Evolutionary conservation across 805 yeast genomes (phyloP).

Genomic region (Metschnikowia noctiluminum): DNA sequence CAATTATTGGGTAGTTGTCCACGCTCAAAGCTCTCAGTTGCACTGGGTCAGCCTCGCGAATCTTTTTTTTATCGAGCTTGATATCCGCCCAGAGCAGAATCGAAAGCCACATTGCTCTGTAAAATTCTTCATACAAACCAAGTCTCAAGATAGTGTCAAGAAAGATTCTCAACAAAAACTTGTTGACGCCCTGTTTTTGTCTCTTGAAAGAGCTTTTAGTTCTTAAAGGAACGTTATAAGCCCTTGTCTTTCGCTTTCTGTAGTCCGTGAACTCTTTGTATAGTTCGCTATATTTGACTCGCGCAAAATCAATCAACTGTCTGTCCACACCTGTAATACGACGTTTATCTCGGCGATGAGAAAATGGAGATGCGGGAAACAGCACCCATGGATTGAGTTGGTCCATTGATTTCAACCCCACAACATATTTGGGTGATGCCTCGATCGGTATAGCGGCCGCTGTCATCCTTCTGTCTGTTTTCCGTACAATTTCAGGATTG

Average conservation of each 20-base stretch:
- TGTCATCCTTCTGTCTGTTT: slow-evolving; percentile 9
- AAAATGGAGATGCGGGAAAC: slow-evolving; percentile 30
- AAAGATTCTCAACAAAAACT: slow-evolving; percentile 28
- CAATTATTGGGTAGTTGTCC: slow-evolving; percentile 4
- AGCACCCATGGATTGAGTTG: slow-evolving; percentile 27
- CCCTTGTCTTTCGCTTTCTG: slow-evolving; percentile 13
- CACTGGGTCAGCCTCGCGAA: background rate
- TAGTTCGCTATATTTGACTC: slow-evolving; percentile 23
- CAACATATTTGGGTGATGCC: slow-evolving; percentile 14
- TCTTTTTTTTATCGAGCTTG: slow-evolving; percentile 6
- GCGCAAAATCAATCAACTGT: slow-evolving; percentile 31
- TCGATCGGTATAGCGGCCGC: slow-evolving; percentile 3
- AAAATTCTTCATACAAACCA: slow-evolving; percentile 30
- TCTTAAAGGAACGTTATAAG: slow-evolving; percentile 1
- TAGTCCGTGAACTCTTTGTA: slow-evolving; percentile 6
- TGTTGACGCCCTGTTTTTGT: slow-evolving; percentile 25
- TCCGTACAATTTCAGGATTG: slow-evolving; percentile 4
- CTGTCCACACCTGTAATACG: slow-evolving; percentile 23
- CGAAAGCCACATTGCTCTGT: slow-evolving; percentile 30
- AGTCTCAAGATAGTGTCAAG: slow-evolving; percentile 30
- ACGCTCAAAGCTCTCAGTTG: slow-evolving; percentile 2
- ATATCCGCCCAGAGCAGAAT: slow-evolving; percentile 35
- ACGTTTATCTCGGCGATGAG: slow-evolving; percentile 24
- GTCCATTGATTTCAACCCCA: slow-evolving; percentile 1
- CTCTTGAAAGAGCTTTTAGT: slow-evolving; percentile 5